Conservation (phyloP, 1,284 basidiomycete genomes). For the Athelia sp. region DNA sequence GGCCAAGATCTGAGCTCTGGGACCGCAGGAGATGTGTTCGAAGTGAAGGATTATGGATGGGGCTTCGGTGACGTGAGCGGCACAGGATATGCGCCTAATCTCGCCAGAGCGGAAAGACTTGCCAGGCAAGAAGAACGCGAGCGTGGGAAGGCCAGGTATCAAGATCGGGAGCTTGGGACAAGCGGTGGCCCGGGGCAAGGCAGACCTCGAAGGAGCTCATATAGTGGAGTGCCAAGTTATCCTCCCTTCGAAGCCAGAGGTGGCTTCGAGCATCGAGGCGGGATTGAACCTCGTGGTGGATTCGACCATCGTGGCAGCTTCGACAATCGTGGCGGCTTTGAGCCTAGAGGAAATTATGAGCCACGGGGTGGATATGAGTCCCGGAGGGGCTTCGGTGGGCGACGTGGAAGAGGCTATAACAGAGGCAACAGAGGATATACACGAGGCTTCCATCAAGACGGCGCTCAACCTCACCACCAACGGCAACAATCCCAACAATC, state of each 20-base stretch:
- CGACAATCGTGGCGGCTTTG: constrained; percentile 14
- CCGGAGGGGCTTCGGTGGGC: constrained; percentile 22
- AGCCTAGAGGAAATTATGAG: constrained; percentile 17
- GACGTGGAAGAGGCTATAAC: constrained; percentile 27
- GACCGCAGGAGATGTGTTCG: constrained; percentile 28
- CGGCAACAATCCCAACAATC: constrained; percentile 18
- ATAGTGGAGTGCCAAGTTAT: not conserved
- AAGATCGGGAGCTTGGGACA: constrained; percentile 14
- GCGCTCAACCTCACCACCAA: constrained; percentile 19
- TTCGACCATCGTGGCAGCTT: constrained; percentile 18
- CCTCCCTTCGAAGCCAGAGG: not conserved
- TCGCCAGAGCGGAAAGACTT: constrained; percentile 24
- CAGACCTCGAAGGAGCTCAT: constrained; percentile 6
- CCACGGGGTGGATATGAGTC: no score
- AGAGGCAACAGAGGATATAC: constrained; percentile 22
- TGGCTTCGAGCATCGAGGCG: constrained; percentile 3
- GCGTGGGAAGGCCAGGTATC: constrained; percentile 14
- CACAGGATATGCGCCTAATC: constrained; percentile 22
- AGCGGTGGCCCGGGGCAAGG: constrained; percentile 16
- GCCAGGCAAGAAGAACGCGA: constrained; percentile 14
- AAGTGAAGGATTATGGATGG: constrained; percentile 59
- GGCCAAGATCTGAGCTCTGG: no score
- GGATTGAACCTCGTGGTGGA: constrained; percentile 6
- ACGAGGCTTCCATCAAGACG: constrained; percentile 20
- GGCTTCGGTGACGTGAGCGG: constrained; percentile 45